These are phyloP conservation scores for Irpex lacteus DNA, from an alignment of 1,284 basidiomycete genomes.

Conservation along the genomic window DNA sequence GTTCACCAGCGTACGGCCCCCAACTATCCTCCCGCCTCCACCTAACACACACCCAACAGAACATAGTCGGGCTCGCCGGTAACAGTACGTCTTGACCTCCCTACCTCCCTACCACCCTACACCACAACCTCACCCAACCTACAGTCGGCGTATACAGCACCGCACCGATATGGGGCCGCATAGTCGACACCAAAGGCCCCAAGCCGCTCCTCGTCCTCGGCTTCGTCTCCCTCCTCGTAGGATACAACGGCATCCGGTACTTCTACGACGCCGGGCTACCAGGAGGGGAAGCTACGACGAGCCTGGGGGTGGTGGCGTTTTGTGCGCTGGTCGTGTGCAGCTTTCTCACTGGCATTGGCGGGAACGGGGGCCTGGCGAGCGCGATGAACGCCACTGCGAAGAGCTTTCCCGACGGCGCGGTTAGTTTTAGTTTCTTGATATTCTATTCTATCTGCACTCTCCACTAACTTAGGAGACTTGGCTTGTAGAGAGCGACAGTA, in stretches of 20 bases:
- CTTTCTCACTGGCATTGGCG: constrained; percentile 61
- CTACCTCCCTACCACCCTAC: not conserved
- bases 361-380: constrained; percentile 54
- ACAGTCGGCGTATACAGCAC: constrained; percentile 58
- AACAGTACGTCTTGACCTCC: constrained; percentile 43
- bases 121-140: not conserved
- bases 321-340: constrained; percentile 44
- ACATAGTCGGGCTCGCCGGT: constrained; percentile 69
- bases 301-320: constrained; percentile 29
- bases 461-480: not conserved
- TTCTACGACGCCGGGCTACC: constrained; percentile 56
- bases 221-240: constrained; percentile 51
- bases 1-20: constrained; percentile 69
- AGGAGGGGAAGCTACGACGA: constrained; percentile 13
- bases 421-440: constrained; percentile 28
- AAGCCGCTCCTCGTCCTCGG: constrained; percentile 45
- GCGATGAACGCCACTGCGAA: constrained; percentile 67
- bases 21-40: constrained; percentile 71
- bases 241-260: constrained; percentile 64
- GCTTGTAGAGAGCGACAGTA: constrained; percentile 60
- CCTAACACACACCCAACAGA: constrained; percentile 73
- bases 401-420: constrained; percentile 52
- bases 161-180: constrained; percentile 67
- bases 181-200: constrained; percentile 66
- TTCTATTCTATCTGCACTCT: not conserved